Base-by-base conservation (phyloP, 139 green algal genomes). In the Tetradesmus obliquus region DNA sequence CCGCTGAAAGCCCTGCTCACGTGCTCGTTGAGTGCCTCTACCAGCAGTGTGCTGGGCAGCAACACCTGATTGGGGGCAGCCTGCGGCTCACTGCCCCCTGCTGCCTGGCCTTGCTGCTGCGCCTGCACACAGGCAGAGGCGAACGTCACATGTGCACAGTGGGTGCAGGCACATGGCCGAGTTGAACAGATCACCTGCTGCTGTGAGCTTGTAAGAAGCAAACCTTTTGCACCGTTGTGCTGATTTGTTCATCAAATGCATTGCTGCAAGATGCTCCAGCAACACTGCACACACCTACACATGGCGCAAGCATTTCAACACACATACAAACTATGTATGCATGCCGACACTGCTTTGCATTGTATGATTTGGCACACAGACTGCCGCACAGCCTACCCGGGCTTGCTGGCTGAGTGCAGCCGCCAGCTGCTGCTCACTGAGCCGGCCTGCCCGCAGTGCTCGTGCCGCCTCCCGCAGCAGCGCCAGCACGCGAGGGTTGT, bases 21-120 rank as follows among this genome's bases (percentile, higher is more conserved):
- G 86, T 97, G 96, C 79, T 98, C 94, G 71, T 98, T 98, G 17
- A 98, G 92, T 10, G 95, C 95, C n/a, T 93, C 84, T 3, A 97
- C 93, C 55, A 98, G 93, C 82, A 97, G 86, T 58, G 96, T 92
- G 9, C 93, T 97, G 57, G 92, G 88, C 79, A 97, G 86, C 62
- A 93, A 79, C 13, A 92, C 91, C 13, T 86, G 71, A 5, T 86
- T 22, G 0, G 53, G 69, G 15, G 82, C 53, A 22, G 54, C 76
- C 6, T 83, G 5, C 1, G 62, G 96, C 24, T 22, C 54, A 57
- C 8, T 10, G 53, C 20, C 85, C 51, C 32, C 32, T 62, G 45
- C 17, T 24, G 51, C 80, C 80, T 85, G 80, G 15, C 55, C 17
- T 19, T 55, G 22, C 13, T 88, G 83, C 55, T 57, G 1, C 3